Evolutionary conservation across 2,329 filamentous ascomycete genomes (phyloP), one percentile per base, ranked within the genome.

Genomic region (Dryadomyces quercus-mongolicae): DNA sequence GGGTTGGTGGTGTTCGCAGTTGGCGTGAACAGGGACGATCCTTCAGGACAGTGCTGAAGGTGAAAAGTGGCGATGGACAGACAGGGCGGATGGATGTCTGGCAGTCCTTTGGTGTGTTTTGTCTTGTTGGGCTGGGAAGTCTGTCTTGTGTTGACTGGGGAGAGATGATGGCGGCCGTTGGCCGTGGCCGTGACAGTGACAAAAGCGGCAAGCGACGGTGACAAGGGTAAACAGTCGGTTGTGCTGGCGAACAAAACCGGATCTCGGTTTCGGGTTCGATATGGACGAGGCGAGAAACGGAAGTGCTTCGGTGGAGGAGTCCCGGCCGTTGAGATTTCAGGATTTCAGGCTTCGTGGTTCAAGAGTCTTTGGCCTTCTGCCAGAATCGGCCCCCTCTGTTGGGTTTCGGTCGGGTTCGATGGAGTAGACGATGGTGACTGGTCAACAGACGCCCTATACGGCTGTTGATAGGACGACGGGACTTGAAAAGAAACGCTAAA

Each of bases 351-450:
- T 31, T 31, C 25, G 42, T 51, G 47, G 52, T 49, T 40, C 31
- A 31, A 40, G 49, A 40, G 36, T 40, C 36, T 40, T 12, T 40
- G 36, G 36, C 15, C 36, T 40, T 40, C 36, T 53, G 44, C 36
- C 51, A 20, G 10, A 50, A 42, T 47, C 20, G 16, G 45, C 50
- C 42, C 49, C 48, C 40, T 42, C 53, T 57, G 34, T 40, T 45
- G 42, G 43, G 43, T 52, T 55, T 56, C 54, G 52, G 55, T 57
- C 44, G 52, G 53, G 52, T 57, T 57, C 53, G 54, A 57, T 49
- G 38, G 51, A 9, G 7, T 34, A 42, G 45, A 21, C 20, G 50
- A 46, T 52, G 22, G 54, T 56, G 54, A 57, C 31, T 55, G 56
- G 49, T 18, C 21, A n/a, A 18, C 15, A 31, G 25, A 31, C 25